Base-by-base conservation (phyloP, 2,329 filamentous ascomycete species). In the Aspergillus floridensis region DNA sequence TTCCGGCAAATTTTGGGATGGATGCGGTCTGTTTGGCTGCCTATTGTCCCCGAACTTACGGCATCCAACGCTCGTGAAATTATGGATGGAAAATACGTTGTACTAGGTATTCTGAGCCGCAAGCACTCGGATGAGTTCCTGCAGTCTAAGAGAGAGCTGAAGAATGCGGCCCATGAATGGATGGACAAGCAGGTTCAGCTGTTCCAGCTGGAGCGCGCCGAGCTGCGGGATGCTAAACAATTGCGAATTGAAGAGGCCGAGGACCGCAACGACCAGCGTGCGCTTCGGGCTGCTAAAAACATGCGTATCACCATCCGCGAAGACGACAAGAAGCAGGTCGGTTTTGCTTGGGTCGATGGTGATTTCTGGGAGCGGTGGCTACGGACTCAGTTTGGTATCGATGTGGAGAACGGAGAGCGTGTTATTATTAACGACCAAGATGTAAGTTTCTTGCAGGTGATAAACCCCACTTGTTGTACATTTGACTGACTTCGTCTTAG, bases 321-420 rank as follows among this genome's bases (percentile, higher is more conserved):
- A 72, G 86, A 91, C 55, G 88, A 92, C 71, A 88, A 89, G 67
- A 96, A 93, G 75, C 90, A 96, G 72, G 92, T 98, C 47, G 86
- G 87, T 8, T 99, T 99, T 76, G 95, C 95, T 12, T 99, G 95
- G 95, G 92, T 98, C 12, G 95, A 99, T 73, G 92, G 93, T 53
- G 86, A 91, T 7, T 98, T 98, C 76, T 99, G 95, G 95, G 93
- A 98, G 76, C 86, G 93, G 63, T 99, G 95, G 95, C 86, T 99
- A 65, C 85, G 89, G 66, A 93, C 89, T n/a, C 97, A 93, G 0
- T 99, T 96, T 71, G 93, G 93, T 57, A 89, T 98, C 66, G 90
- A 96, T 68, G 88, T 95, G 32, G 82, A 81, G 62, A 88, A 95
- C 63, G 93, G 93, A 51, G 95, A 98, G 75, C 87, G 91, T 63